A percentile compares a stretch with the other conserved stretches of the same genome.
These are phyloP conservation scores for Hypoxylon sp. DNA, from an alignment of 2,329 filamentous ascomycete species.

Conservation along the genomic window DNA sequence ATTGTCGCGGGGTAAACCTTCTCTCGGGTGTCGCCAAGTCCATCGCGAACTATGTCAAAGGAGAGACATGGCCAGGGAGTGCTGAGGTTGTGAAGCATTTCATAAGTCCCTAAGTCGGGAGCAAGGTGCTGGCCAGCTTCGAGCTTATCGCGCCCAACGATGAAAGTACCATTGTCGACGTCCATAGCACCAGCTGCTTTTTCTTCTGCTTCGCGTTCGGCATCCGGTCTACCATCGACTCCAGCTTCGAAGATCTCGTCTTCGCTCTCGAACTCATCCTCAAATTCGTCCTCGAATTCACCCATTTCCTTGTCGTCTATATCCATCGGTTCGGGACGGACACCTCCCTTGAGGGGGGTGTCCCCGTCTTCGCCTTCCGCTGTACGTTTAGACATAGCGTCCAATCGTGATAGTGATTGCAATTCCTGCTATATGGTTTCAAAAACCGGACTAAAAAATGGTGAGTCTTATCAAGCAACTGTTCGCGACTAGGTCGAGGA, in stretches of 20 bases:
- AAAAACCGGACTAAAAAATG: background rate
- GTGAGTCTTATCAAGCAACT: background rate
- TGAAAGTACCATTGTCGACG: constrained; percentile 91
- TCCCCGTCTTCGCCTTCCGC: constrained; percentile 65
- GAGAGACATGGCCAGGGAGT: constrained; percentile 98
- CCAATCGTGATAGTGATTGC: background rate
- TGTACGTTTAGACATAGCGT: constrained; percentile 72
- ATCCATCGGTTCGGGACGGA: constrained; percentile 75
- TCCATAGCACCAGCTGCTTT: constrained; percentile 87
- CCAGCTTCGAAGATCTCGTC: constrained; percentile 96
- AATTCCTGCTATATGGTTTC: background rate
- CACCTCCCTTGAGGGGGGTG: constrained; percentile 71
- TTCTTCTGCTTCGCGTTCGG: constrained; percentile 92
- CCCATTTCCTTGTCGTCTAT: constrained; percentile 75
- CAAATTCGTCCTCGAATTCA: constrained; percentile 96
- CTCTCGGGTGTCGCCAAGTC: constrained; percentile 83
- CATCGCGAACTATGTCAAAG: constrained; percentile 91
- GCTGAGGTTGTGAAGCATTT: constrained; percentile 95
- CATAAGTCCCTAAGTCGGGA: constrained; percentile 93
- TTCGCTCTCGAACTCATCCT: constrained; percentile 88
- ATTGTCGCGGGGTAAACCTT: constrained; percentile 95
- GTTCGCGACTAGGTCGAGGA: constrained; percentile 7
- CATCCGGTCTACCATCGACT: constrained; percentile 92
- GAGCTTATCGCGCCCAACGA: constrained; percentile 92
- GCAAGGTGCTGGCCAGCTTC: constrained; percentile 91